Evolutionary conservation across 2,329 filamentous ascomycete genomes (phyloP), one percentile per base, ranked within the genome.

Genomic region (Aspergillus ochraceus): DNA sequence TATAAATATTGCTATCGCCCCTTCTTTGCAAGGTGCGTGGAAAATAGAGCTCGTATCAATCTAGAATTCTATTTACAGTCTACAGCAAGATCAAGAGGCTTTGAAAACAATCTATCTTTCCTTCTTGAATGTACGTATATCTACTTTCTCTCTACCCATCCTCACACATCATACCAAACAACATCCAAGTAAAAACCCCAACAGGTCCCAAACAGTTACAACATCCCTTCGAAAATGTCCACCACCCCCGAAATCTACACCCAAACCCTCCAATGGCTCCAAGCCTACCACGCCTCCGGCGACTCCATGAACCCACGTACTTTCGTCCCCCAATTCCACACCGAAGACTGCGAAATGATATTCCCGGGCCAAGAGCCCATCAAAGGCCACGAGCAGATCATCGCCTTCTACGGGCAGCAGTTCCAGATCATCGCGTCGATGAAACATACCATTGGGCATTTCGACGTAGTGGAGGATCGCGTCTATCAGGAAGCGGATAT

Each of bases 231-330:
- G 4, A 42, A 42, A 42, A 42, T 42, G 36, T 9, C 14, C 17
- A n/a, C 36, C 36, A 17, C 17, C 36, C 1, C 36, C 14, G 12
- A 42, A 19, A 17, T n/a, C 36, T 6, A 19, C 4, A 42, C 36
- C 6, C 36, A 42, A 42, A n/a, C 17, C 17, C 36, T 42, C 36
- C n/a, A 42, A 42, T 50, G 30, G 69, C 72, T 73, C 49, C 17
- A 61, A 4, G 29, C 20, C 39, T 54, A 5, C 39, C 39, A 54
- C 26, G 1, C 36, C 24, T 12, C 36, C 17, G 22, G 22, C 24
- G 52, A 54, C 14, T 8, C 32, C 14, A 39, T 54, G 39, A 47
- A 32, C 24, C 52, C 52, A n/a, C 24, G 26, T 4, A 17, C 17
- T 5, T 24, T 17, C 17, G 39, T 54, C 24, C 42, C 52, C 9